phyloP scores from a whole-genome alignment of 2,329 filamentous ascomycete genomes.

The Alternaria dauci region DNA sequence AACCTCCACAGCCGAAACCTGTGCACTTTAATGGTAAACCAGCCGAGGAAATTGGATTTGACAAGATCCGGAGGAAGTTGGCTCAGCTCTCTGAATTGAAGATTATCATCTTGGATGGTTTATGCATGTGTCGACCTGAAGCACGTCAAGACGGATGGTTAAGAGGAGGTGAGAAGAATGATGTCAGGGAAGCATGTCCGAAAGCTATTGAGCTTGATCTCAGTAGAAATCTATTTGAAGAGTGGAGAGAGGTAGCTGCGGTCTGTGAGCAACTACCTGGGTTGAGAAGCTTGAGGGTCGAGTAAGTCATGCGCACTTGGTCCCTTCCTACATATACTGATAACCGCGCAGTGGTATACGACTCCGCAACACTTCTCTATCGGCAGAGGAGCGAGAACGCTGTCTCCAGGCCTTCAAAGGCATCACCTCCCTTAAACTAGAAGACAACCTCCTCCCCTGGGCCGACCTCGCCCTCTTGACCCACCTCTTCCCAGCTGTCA shows the following conservation, averaged over 20 bases:
- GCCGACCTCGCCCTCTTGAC: slow-evolving; percentile 52
- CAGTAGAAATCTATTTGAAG: slow-evolving; percentile 81
- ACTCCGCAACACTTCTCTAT: slow-evolving; percentile 55
- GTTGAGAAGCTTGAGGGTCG: slow-evolving; percentile 72
- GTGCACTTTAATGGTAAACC: slow-evolving; percentile 82
- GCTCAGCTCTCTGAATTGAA: slow-evolving; percentile 79
- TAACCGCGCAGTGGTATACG: slow-evolving; percentile 72
- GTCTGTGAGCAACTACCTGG: slow-evolving; percentile 76
- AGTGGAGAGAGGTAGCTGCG: slow-evolving; percentile 69
- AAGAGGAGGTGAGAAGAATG: slow-evolving; percentile 35
- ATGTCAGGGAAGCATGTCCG: slow-evolving; percentile 66
- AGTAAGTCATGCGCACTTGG: slow-evolving; percentile 61
- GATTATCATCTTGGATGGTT: slow-evolving; percentile 82
- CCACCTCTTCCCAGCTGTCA: slow-evolving; percentile 65
- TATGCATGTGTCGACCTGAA: slow-evolving; percentile 63
- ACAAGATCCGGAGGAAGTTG: slow-evolving; percentile 85
- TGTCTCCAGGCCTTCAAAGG: slow-evolving; percentile 41
- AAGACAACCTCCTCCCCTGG: slow-evolving; percentile 57
- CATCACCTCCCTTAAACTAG: slow-evolving; percentile 58
- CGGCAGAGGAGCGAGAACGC: slow-evolving; percentile 31
- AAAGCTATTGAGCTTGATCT: slow-evolving; percentile 79
- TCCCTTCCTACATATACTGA: slow-evolving; percentile 7
- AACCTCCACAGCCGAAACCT: slow-evolving; percentile 49
- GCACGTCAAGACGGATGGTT: slow-evolving; percentile 35
- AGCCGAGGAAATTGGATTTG: slow-evolving; percentile 93